phyloP scores from a whole-genome alignment of 139 green algal genomes.

The Chlorella sorokiniana region DNA sequence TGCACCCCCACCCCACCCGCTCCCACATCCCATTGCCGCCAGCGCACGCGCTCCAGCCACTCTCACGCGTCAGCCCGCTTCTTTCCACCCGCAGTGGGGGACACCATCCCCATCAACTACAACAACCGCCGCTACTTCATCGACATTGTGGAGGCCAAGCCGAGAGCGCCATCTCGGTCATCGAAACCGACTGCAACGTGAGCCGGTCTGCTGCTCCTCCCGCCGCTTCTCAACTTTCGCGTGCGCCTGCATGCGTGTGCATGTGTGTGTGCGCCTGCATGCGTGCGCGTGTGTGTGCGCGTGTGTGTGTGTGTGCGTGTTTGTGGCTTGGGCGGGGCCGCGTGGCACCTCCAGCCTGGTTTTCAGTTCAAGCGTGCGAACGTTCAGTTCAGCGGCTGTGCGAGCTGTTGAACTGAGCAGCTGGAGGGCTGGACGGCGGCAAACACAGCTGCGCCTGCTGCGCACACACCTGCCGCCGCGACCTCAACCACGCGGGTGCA shows the following conservation, averaged over 20 bases:
- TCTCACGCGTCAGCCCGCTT: not conserved
- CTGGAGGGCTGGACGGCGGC: too few species aligned
- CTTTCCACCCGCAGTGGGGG: constrained; percentile 53
- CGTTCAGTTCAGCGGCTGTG: too few species aligned
- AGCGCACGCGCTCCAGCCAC: not conserved
- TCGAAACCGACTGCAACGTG: constrained; percentile 95
- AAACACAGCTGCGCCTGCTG: not conserved
- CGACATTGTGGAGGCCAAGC: constrained; percentile 85
- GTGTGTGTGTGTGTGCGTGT: not conserved
- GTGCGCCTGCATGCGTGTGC: not conserved
- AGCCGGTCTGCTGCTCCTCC: not conserved
- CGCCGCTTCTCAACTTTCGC: too few species aligned
- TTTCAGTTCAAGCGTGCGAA: not conserved
- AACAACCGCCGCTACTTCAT: constrained; percentile 97
- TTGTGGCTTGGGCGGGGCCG: not conserved
- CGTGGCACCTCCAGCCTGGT: not conserved
- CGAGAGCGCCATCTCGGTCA: constrained; percentile 89
- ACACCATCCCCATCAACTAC: constrained; percentile 94
- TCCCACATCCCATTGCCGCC: too few species aligned
- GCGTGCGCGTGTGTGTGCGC: not conserved
- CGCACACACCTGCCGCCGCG: not conserved
- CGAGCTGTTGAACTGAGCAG: too few species aligned
- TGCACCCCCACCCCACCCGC: too few species aligned
- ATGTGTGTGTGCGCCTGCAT: not conserved
- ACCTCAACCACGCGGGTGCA: not conserved